Base-by-base conservation (phyloP, 108 stramenopile genomes). In the Nannochloropsis salina region DNA sequence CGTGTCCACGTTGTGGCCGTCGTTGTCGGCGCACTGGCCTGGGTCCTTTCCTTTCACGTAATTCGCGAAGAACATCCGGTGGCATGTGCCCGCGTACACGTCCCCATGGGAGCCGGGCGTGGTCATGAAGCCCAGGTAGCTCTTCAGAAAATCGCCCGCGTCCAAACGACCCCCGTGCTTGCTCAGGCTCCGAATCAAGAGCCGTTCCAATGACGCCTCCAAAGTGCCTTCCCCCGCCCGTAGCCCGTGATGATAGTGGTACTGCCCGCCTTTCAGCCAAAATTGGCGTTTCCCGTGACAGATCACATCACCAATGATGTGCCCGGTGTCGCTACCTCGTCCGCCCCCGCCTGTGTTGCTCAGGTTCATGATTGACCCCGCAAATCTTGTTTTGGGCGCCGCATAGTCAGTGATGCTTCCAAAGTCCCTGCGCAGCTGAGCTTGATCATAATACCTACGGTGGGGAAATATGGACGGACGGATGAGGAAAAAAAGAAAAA, bases 21-120 rank as follows among this genome's bases (percentile, higher is more conserved):
- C 96, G 81, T 96, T 95, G 86, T 94, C 96, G 43, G 96, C 94
- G 84, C 96, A 96, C 80, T 95, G 89, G 79, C 90, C 85, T 9
- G 92, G 93, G 82, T 89, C 85, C 81, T 92, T 82, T 11, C 89
- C 84, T 83, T 90, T 89, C 4, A 94, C 85, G 45, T 92, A 81
- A 80, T 96, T 96, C 11, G 94, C 93, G 87, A 96, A 95, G 93
- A 95, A 96, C 94, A 96, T 95, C 20, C 96, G 93, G 87, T 96
- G 96, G 84, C 94, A 95, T 1, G 96, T 95, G 10, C 90, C 92
- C 3, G 94, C 95, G 85, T 96, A 96, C 2, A 95, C 93, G 89
- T 96, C 96, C 87, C 94, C 94, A 85, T 96, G 96, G 10, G 91
- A 91, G 44, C 90, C 93, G 42, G 94, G 91, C 20, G 93, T 95